phyloP scores from a whole-genome alignment of 2,329 filamentous ascomycete genomes.

The Exophiala aquamarina region DNA sequence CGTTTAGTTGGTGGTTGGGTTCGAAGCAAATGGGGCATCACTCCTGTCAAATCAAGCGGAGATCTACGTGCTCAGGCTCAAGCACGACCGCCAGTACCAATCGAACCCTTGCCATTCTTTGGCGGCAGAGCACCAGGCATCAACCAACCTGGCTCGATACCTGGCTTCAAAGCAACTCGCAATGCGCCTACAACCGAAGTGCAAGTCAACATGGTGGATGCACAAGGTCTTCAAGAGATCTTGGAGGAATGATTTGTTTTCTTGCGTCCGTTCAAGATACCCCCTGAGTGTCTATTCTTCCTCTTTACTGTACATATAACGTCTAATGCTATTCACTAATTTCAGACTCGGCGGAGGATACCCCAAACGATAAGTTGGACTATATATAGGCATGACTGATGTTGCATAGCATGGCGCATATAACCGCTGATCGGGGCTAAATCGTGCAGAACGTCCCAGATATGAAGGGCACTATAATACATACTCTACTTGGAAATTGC shows the following conservation, averaged over 20 bases:
- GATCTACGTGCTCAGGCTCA: conserved; percentile 14
- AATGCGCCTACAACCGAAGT: conserved; percentile 55
- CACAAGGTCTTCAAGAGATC: conserved; percentile 60
- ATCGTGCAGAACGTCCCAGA: no score
- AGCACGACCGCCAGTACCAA: conserved; percentile 15
- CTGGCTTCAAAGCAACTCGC: conserved; percentile 65
- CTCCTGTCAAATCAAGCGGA: conserved; percentile 41
- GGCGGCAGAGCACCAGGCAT: conserved; percentile 63
- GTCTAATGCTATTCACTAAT: no score
- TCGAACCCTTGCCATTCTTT: conserved; percentile 13
- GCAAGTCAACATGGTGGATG: conserved; percentile 58
- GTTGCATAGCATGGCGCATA: no score
- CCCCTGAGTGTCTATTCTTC: no score
- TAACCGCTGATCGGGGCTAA: no score
- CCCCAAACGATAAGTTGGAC: no score
- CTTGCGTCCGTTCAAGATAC: no score
- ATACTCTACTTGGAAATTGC: no score
- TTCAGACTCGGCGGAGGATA: no score
- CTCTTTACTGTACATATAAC: no score
- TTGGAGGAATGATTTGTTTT: conserved; percentile 47
- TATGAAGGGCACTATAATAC: no score
- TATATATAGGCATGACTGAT: no score
- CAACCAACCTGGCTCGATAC: conserved; percentile 73
- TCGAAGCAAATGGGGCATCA: conserved; percentile 61
- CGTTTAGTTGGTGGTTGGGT: conserved; percentile 66